These are phyloP conservation scores for Colletotrichum filicis DNA, from an alignment of 2,329 filamentous ascomycete species.

Conservation along the genomic window DNA sequence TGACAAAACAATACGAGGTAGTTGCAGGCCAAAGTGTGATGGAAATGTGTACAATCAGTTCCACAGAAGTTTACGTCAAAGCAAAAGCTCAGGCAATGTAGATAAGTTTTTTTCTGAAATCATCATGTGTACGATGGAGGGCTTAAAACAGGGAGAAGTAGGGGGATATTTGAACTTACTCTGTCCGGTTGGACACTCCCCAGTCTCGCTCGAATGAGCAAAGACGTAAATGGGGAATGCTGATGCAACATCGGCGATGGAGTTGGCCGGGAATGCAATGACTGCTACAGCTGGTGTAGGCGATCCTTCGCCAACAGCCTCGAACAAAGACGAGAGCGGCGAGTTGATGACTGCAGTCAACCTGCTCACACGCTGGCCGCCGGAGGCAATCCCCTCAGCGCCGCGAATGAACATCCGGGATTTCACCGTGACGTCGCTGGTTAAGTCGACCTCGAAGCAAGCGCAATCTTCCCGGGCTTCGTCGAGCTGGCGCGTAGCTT, in stretches of 20 bases:
- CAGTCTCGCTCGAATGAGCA: conserved; percentile 88
- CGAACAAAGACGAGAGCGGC: conserved; percentile 74
- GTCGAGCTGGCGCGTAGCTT: conserved; percentile 42
- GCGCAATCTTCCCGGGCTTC: conserved; percentile 40
- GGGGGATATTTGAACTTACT: conserved; percentile 72
- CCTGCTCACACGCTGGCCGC: conserved; percentile 59
- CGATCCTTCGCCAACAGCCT: conserved; percentile 76
- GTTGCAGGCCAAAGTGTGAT: conserved; percentile 37
- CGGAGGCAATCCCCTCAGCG: conserved; percentile 44
- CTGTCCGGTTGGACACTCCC: conserved; percentile 89
- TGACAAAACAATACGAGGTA: background rate
- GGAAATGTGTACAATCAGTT: conserved; percentile 73
- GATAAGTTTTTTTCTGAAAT: conserved; percentile 94
- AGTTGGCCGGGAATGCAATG: conserved; percentile 70
- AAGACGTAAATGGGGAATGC: conserved; percentile 67
- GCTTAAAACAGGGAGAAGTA: conserved; percentile 32
- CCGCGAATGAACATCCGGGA: conserved; percentile 64
- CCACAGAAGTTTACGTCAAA: conserved; percentile 90
- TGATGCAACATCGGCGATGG: conserved; percentile 50
- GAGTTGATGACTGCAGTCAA: conserved; percentile 78
- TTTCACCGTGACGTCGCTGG: conserved; percentile 67
- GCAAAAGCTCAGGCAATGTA: conserved; percentile 96
- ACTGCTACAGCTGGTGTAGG: conserved; percentile 80
- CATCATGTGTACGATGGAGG: conserved; percentile 77
- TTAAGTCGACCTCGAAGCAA: conserved; percentile 60